Percentiles rank a stretch among this genome's conserved stretches.
phyloP scores from a whole-genome alignment of 2,329 filamentous ascomycete genomes.

The Pseudogymnoascus sp. region DNA sequence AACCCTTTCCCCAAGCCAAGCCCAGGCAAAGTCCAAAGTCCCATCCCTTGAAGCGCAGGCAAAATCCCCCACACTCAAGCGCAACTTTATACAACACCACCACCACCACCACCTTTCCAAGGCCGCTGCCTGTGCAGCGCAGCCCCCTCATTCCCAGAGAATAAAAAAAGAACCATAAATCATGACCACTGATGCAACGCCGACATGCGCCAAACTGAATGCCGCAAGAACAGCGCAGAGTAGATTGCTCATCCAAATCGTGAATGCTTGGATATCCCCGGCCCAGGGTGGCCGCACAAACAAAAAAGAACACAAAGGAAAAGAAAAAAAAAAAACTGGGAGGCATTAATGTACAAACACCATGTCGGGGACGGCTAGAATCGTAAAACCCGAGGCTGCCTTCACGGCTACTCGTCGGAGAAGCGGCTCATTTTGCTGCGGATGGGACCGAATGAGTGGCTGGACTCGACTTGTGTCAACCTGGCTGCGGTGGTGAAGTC shows the following conservation, averaged over 20 bases:
- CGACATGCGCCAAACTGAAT: slow-evolving; percentile 23
- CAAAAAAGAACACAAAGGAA: slow-evolving; percentile 29
- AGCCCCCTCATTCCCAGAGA: neutral
- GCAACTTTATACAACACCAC: neutral
- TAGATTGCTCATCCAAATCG: slow-evolving; percentile 47
- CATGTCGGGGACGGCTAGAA: slow-evolving; percentile 5
- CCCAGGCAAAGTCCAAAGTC: neutral
- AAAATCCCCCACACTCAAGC: neutral
- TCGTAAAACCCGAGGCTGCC: neutral
- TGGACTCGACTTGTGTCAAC: slow-evolving; percentile 75
- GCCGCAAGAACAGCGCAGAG: slow-evolving; percentile 19
- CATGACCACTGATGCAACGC: slow-evolving; percentile 22
- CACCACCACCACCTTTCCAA: neutral
- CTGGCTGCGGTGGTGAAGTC: slow-evolving; percentile 90
- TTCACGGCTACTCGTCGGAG: slow-evolving; percentile 1
- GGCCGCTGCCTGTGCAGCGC: neutral
- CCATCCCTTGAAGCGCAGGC: neutral
- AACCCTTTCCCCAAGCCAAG: neutral
- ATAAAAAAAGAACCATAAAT: slow-evolving; percentile 4
- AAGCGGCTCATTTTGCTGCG: slow-evolving; percentile 19
- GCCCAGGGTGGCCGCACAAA: slow-evolving; percentile 32
- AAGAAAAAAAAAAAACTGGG: slow-evolving; percentile 18
- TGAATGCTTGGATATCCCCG: slow-evolving; percentile 33
- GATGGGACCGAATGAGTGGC: slow-evolving; percentile 34
- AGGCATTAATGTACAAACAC: slow-evolving; percentile 25